Conservation (phyloP, 306 rosid genomes). For the Prunus persica region Prunus_persica_NCBIv2 NC_034010.1:25988001-25988500, state of each 20-base stretch:
- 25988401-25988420: conserved; percentile 9
- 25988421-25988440: conserved; percentile 52
- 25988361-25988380: conserved; percentile 41
- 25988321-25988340: conserved; percentile 21
- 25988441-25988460: conserved; percentile 90
- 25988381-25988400: conserved; percentile 30
- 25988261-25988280: conserved; percentile 47
- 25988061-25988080: conserved; percentile 56
- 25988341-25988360: conserved; percentile 40
- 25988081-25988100: background rate
- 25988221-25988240: background rate
- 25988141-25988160: conserved; percentile 99
- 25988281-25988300: conserved; percentile 45
- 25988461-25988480: conserved; percentile 74
- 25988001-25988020: conserved; percentile 37
- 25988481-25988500: conserved; percentile 52
- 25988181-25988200: background rate
- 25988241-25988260: background rate
- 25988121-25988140: conserved; percentile 89
- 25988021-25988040: conserved; percentile 83
- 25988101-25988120: conserved; percentile 20
- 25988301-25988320: conserved; percentile 35
- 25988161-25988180: background rate
- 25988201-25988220: background rate
- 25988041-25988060: conserved; percentile 95